These are phyloP conservation scores for Gossypium anomalum DNA, from an alignment of 345 rosid genomes.

Conservation along the genomic window DNA sequence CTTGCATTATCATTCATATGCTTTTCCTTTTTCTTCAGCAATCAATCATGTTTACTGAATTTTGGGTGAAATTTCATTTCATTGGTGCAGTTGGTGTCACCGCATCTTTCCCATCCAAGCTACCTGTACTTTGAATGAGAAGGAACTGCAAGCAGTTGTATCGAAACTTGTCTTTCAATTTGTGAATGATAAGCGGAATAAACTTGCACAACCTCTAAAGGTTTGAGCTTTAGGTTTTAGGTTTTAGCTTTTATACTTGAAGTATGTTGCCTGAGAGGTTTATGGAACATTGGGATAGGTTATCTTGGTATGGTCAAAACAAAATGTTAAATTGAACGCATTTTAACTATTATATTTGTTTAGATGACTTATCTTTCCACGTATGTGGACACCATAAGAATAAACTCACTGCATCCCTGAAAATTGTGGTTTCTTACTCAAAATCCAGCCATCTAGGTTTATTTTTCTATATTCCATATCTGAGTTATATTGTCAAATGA, in stretches of 20 bases:
- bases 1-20: neutral
- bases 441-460: neutral
- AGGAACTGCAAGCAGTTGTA: constrained; percentile 58
- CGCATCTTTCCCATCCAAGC: constrained; percentile 91
- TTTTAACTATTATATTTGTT: neutral
- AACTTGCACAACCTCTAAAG: constrained; percentile 53
- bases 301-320: neutral
- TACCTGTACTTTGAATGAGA: constrained; percentile 73
- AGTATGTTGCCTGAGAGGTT: constrained; percentile 1
- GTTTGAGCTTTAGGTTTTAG: constrained; percentile 28
- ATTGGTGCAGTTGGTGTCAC: constrained; percentile 83
- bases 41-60: constrained; percentile 4
- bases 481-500: neutral
- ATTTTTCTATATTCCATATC: neutral
- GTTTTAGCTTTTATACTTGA: neutral
- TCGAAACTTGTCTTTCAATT: constrained; percentile 66
- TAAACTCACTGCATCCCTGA: neutral
- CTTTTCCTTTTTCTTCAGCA: neutral
- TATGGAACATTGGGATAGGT: neutral
- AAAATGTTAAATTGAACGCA: neutral
- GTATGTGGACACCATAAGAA: neutral
- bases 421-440: neutral
- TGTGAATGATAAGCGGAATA: constrained; percentile 44
- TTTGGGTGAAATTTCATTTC: constrained; percentile 16
- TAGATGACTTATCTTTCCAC: neutral